Conservation (phyloP, 805 yeast species). For the Spathaspora girioi region DNA sequence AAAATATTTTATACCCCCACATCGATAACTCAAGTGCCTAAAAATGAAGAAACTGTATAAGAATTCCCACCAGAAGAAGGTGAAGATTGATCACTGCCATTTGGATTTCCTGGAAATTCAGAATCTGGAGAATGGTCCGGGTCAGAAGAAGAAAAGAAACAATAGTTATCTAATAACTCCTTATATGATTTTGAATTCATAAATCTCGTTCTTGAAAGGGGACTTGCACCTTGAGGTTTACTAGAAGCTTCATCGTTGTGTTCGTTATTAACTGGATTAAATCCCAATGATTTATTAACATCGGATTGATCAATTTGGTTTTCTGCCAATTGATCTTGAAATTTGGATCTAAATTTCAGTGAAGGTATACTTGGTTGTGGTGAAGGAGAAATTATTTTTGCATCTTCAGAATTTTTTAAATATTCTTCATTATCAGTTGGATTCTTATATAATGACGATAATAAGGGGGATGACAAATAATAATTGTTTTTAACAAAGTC, state of each 20-base stretch:
- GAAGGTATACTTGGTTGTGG: constrained; percentile 1
- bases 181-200: constrained; percentile 47
- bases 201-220: constrained; percentile 5
- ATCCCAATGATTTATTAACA: background rate
- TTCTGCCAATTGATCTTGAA: constrained; percentile 4
- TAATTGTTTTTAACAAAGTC: constrained; percentile 34
- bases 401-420: constrained; percentile 4
- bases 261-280: background rate
- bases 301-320: background rate
- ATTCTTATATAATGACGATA: constrained; percentile 18
- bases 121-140: constrained; percentile 10
- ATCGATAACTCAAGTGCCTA: constrained; percentile 11
- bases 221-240: background rate
- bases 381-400: constrained; percentile 1
- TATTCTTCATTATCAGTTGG: constrained; percentile 5
- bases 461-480: constrained; percentile 34
- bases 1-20: background rate
- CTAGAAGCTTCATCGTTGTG: no score
- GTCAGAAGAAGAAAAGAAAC: constrained; percentile 44
- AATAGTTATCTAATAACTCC: constrained; percentile 55
- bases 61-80: constrained; percentile 2
- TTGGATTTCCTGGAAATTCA: background rate
- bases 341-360: constrained; percentile 1
- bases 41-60: constrained; percentile 17
- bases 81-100: no score